Evolutionary conservation across 2,329 filamentous ascomycete species (phyloP), one percentile per base, ranked within the genome.

Genomic region (Trichoderma sp.): DNA sequence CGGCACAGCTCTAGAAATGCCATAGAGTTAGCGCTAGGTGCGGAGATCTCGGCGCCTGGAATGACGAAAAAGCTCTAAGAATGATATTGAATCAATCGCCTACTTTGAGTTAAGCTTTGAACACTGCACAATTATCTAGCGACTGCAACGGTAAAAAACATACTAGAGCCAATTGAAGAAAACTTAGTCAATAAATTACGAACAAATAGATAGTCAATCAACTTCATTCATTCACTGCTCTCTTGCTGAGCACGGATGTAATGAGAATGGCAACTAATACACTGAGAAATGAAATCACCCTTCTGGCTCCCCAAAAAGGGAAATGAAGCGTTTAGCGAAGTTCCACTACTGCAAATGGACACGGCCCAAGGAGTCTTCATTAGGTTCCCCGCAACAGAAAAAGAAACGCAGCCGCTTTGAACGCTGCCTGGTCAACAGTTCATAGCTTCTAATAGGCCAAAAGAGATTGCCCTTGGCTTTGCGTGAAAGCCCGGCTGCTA

Each of bases 21-120:
- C 24, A 19, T 14, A 29, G 57, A 43, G 7, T 29, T 59, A 33
- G 21, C 57, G 35, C 27, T 21, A 6, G n/a, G 49, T 13, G 49
- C 14, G n/a, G 24, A 11, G n/a, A 59, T 59, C 35, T 49, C 7
- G 19, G 43, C n/a, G 43, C 24, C 24, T 16, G 11, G 1, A 29
- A 8, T 53, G 49, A 53, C 49, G 24, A 27, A 24, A 53, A 16
- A 29, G 24, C 33, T 59, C 57, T 13, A 59, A 59, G 43, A 37
- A 59, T 59, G 57, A 59, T 59, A 43, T 27, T 37, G 57, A 59
- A 59, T 59, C 57, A 59, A 59, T 37, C 33, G 35, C 35, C 57
- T 59, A 8, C 6, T 59, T 59, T 59, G 19, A 35, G 57, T 16
- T 11, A 59, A 59, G 21, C 13, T 53, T 29, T 53, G 5, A 29